Evolutionary conservation across 2,329 filamentous ascomycete species (phyloP).

Genomic region (Monilinia laxa): DNA sequence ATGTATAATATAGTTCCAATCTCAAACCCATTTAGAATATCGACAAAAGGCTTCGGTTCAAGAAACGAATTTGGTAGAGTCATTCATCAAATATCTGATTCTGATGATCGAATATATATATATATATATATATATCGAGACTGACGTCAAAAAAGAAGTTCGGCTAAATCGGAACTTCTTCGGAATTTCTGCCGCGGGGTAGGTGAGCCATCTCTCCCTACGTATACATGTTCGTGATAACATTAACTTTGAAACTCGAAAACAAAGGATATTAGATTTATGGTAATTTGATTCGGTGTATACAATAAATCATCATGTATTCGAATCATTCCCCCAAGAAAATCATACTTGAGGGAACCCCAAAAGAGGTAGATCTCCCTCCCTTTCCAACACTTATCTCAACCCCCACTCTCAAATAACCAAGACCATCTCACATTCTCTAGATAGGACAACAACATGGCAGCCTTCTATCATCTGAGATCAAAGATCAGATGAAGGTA

Average conservation of each 20-base stretch:
- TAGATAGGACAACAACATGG: slow-evolving; percentile 18
- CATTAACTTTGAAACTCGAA: not conserved
- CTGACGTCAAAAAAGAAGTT: slow-evolving; percentile 1
- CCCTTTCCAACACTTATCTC: no score
- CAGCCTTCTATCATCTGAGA: slow-evolving; percentile 1
- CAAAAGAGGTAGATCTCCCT: not conserved
- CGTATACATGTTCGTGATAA: not conserved
- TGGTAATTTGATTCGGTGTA: not conserved
- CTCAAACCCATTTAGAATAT: no score
- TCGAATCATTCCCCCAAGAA: not conserved
- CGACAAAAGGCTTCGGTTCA: no score
- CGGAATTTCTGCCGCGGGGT: not conserved
- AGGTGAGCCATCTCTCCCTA: not conserved
- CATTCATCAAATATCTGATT: not conserved
- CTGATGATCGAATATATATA: not conserved
- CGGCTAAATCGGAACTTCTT: not conserved
- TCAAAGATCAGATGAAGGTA: slow-evolving; percentile 1
- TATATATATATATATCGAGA: no score
- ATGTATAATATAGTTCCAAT: no score
- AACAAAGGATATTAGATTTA: no score
- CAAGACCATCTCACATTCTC: not conserved
- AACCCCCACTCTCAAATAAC: not conserved
- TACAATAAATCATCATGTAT: not conserved
- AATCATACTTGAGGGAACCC: not conserved
- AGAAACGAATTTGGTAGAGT: no score